Conservation (phyloP, 306 rosid species). For the Begonia peltatifolia region DNA sequence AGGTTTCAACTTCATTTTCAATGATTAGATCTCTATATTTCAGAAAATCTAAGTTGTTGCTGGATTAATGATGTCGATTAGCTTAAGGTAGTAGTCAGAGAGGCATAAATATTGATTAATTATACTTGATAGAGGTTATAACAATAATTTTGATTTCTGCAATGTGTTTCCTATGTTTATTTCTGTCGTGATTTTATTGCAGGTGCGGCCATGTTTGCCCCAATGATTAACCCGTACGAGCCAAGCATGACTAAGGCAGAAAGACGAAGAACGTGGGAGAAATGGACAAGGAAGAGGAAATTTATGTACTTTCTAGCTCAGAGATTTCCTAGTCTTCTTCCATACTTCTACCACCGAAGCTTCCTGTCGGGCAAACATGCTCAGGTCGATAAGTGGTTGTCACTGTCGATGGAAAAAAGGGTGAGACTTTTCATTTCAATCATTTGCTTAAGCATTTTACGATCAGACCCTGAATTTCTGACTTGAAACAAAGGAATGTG, state of each 20-base stretch:
- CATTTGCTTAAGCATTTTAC: background rate
- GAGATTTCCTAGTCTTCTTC: slow-evolving; percentile 51
- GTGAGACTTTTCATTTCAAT: slow-evolving; percentile 26
- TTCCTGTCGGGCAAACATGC: slow-evolving; percentile 92
- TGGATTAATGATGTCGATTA: slow-evolving; percentile 1
- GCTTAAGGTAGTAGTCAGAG: slow-evolving; percentile 1
- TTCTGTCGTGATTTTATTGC: slow-evolving; percentile 2
- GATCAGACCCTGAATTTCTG: no score
- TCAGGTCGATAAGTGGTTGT: slow-evolving; percentile 76
- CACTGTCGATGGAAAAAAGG: slow-evolving; percentile 81
- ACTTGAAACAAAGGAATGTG: no score
- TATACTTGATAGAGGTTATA: background rate
- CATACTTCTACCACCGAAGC: slow-evolving; percentile 54
- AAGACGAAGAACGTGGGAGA: slow-evolving; percentile 69
- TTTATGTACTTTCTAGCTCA: slow-evolving; percentile 58
- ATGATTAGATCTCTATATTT: background rate
- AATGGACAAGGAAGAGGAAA: slow-evolving; percentile 56
- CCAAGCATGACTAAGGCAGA: slow-evolving; percentile 62
- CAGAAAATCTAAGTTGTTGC: slow-evolving; percentile 5
- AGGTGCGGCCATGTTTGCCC: slow-evolving; percentile 98
- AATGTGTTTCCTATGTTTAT: no score
- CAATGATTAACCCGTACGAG: slow-evolving; percentile 89
- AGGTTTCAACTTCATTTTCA: slow-evolving; percentile 27
- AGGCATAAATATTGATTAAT: background rate
- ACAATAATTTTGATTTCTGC: no score